These are phyloP conservation scores for Mucor circinelloides DNA, from an alignment of 371 early-diverging fungal species.

Conservation along the genomic window DNA sequence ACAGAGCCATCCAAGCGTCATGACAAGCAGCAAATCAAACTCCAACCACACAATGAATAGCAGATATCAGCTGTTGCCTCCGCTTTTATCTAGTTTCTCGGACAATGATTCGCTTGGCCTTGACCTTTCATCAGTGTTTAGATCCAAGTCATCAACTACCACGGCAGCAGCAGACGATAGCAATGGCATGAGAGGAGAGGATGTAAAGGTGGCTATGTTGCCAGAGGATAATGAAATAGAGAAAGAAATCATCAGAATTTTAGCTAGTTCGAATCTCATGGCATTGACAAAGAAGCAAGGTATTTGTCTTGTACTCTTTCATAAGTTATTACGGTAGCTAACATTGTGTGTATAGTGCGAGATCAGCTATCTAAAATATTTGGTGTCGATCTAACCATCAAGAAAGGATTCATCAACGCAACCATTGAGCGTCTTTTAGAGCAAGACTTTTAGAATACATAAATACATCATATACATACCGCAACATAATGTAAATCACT, in stretches of 20 bases:
- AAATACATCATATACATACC: neutral
- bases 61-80: conserved; percentile 5
- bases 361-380: conserved; percentile 75
- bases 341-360: conserved; percentile 61
- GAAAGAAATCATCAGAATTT: conserved; percentile 74
- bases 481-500: neutral
- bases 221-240: conserved; percentile 90
- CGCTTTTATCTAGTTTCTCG: conserved; percentile 12
- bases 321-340: neutral
- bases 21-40: neutral
- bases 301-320: conserved; percentile 17
- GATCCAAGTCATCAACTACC: conserved; percentile 2
- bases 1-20: conserved; percentile 6
- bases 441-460: conserved; percentile 26
- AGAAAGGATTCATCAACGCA: conserved; percentile 86
- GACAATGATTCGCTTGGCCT: conserved; percentile 14
- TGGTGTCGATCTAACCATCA: conserved; percentile 78
- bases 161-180: neutral
- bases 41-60: neutral
- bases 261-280: conserved; percentile 79
- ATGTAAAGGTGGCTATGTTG: conserved; percentile 43
- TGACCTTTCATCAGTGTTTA: conserved; percentile 32
- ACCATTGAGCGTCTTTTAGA: conserved; percentile 72
- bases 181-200: conserved; percentile 1
- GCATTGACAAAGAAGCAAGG: conserved; percentile 81